These are phyloP conservation scores for Ogataea methylovora DNA, from an alignment of 805 yeast genomes.

Conservation along the genomic window DNA sequence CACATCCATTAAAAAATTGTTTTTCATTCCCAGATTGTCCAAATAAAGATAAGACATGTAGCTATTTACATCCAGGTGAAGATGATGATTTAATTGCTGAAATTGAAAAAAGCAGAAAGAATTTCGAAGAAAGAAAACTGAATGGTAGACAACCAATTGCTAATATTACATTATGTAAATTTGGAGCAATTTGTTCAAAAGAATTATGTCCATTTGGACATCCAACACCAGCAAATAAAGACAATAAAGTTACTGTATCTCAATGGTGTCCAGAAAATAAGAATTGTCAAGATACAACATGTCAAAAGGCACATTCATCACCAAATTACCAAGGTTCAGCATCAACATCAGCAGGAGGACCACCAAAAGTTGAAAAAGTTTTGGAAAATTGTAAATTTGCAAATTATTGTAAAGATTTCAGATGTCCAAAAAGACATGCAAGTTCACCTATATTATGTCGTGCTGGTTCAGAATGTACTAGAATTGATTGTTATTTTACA, in stretches of 20 bases:
- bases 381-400: constrained; percentile 84
- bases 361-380: constrained; percentile 33
- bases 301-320: constrained; percentile 80
- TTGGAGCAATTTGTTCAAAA: constrained; percentile 67
- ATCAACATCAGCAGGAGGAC: constrained; percentile 4
- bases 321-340: constrained; percentile 36
- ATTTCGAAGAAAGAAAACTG: constrained; percentile 11
- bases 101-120: constrained; percentile 46
- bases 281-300: constrained; percentile 50
- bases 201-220: constrained; percentile 84
- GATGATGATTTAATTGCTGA: constrained; percentile 68
- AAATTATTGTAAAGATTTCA: constrained; percentile 62
- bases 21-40: constrained; percentile 72
- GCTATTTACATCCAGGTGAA: constrained; percentile 65
- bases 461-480: constrained; percentile 69
- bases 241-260: constrained; percentile 56
- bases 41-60: constrained; percentile 76
- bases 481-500: constrained; percentile 74
- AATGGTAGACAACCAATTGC: constrained; percentile 25
- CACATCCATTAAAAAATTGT: constrained; percentile 78
- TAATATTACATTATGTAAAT: constrained; percentile 62
- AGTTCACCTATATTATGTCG: constrained; percentile 67
- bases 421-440: constrained; percentile 84
- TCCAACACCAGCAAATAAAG: constrained; percentile 79
- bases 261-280: constrained; percentile 77